phyloP scores from a whole-genome alignment of 2,329 filamentous ascomycete genomes.

The Xylaria sp. region DNA sequence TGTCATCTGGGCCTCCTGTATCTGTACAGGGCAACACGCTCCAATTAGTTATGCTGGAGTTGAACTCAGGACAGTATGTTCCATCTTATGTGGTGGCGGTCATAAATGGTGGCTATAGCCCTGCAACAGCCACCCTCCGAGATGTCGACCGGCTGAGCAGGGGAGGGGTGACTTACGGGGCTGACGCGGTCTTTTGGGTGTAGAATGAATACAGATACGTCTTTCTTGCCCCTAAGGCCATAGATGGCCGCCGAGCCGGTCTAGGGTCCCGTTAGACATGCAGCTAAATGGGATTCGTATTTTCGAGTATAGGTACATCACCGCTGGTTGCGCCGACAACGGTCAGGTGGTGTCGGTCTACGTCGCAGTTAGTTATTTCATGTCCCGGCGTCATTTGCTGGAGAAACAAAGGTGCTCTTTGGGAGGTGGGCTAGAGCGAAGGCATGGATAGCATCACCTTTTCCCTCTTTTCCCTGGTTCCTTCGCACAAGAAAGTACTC shows the following conservation, averaged over 20 bases:
- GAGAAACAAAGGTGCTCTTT: no score
- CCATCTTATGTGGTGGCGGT: background rate
- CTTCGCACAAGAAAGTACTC: conserved; percentile 84
- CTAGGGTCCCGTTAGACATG: conserved; percentile 29
- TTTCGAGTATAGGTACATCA: conserved; percentile 55
- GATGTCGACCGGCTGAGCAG: background rate
- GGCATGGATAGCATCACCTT: conserved; percentile 21
- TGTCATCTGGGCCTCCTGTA: conserved; percentile 98
- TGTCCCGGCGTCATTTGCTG: background rate
- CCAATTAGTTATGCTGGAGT: background rate
- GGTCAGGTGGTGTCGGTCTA: conserved; percentile 81
- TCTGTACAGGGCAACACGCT: conserved; percentile 47
- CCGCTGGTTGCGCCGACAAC: conserved; percentile 89
- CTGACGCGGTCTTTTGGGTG: conserved; percentile 91
- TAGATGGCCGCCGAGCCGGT: conserved; percentile 97
- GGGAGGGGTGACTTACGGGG: conserved; percentile 55
- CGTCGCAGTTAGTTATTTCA: conserved; percentile 8
- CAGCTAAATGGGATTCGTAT: background rate
- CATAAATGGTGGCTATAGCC: background rate
- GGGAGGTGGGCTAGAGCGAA: background rate
- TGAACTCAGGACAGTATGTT: background rate
- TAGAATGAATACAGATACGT: conserved; percentile 95
- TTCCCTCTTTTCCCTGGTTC: conserved; percentile 75
- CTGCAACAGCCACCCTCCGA: background rate
- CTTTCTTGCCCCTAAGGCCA: conserved; percentile 92